Percentiles rank a stretch among this genome's conserved stretches.
phyloP scores from a whole-genome alignment of 257 asterid species.

The Marsdenia floribunda region DNA sequence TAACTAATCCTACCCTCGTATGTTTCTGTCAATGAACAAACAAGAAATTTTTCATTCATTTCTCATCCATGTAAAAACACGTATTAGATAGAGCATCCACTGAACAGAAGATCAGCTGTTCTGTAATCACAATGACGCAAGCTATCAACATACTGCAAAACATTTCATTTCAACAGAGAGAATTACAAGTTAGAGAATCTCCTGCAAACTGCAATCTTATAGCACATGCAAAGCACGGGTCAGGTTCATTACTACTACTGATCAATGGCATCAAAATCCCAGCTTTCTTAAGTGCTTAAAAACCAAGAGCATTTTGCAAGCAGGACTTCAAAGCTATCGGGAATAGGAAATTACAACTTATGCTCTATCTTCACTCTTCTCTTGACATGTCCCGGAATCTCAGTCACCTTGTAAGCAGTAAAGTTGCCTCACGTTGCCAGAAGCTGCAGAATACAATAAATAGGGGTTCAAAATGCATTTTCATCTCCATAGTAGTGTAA shows the following conservation, averaged over 20 bases:
- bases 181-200: constrained; percentile 17
- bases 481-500: no score
- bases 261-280: constrained; percentile 19
- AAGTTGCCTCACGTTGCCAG: constrained; percentile 87
- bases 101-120: not conserved
- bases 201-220: constrained; percentile 23
- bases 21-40: not conserved
- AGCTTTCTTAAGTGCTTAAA: constrained; percentile 14
- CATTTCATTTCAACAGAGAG: not conserved
- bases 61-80: not conserved
- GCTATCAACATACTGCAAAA: constrained; percentile 3
- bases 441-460: constrained; percentile 47
- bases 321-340: constrained; percentile 9
- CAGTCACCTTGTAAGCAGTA: constrained; percentile 78
- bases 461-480: constrained; percentile 9
- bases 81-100: not conserved
- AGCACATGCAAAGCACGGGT: constrained; percentile 14
- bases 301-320: constrained; percentile 10
- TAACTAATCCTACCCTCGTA: not conserved
- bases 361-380: not conserved
- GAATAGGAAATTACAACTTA: constrained; percentile 5
- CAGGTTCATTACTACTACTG: constrained; percentile 4
- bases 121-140: not conserved
- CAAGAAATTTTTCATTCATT: not conserved
- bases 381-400: constrained; percentile 3